Conservation (phyloP, 805 yeast species). For the Candida peoriensis region DNA sequence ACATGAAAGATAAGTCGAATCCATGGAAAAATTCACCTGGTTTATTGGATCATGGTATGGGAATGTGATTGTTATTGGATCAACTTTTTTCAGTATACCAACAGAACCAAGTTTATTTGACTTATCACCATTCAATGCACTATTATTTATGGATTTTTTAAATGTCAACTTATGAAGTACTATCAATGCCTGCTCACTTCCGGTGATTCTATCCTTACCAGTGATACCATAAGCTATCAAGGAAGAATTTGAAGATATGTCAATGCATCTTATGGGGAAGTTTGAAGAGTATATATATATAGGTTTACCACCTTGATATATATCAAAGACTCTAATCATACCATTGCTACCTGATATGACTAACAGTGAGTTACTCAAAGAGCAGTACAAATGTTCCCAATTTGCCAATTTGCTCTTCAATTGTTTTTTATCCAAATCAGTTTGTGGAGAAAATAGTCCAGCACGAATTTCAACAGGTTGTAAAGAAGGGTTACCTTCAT, state of each 20-base stretch:
- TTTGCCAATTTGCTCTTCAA: slow-evolving; percentile 29
- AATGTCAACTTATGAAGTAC: slow-evolving; percentile 43
- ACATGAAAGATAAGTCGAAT: slow-evolving; percentile 67
- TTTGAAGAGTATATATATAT: slow-evolving; percentile 64
- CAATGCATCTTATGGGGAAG: slow-evolving; percentile 76
- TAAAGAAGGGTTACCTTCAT: no score
- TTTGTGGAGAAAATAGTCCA: slow-evolving; percentile 9
- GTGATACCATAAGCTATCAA: slow-evolving; percentile 78
- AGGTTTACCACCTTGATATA: slow-evolving; percentile 51
- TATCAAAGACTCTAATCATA: slow-evolving; percentile 58
- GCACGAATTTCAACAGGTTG: slow-evolving; percentile 17
- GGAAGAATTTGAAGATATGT: slow-evolving; percentile 59
- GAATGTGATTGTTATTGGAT: slow-evolving; percentile 67
- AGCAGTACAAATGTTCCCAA: slow-evolving; percentile 61
- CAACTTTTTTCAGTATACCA: slow-evolving; percentile 31
- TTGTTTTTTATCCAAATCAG: slow-evolving; percentile 12
- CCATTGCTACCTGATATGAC: slow-evolving; percentile 72
- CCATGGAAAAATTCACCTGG: slow-evolving; percentile 64
- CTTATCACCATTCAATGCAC: slow-evolving; percentile 1
- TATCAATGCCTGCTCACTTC: slow-evolving; percentile 72
- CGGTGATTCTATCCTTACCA: slow-evolving; percentile 65
- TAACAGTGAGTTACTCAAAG: slow-evolving; percentile 50
- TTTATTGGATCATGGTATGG: slow-evolving; percentile 87
- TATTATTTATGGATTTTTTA: slow-evolving; percentile 2
- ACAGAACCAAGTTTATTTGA: no score